phyloP scores from a whole-genome alignment of 805 yeast genomes.

The Tetrapisispora arboricola region DNA sequence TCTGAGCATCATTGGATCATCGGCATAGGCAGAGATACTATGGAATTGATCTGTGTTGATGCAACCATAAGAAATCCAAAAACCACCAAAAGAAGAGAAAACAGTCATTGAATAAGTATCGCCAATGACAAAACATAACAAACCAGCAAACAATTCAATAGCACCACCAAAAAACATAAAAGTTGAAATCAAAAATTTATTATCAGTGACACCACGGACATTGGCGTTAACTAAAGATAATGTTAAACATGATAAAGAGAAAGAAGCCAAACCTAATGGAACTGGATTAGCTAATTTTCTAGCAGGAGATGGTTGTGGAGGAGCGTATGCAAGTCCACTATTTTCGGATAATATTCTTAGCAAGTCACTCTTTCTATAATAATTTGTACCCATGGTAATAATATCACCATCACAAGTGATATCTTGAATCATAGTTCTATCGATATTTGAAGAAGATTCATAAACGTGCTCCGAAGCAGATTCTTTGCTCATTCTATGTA shows the following conservation, averaged over 20 bases:
- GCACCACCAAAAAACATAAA: conserved; percentile 68
- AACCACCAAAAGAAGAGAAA: conserved; percentile 47
- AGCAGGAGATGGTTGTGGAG: conserved; percentile 6
- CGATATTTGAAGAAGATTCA: not conserved
- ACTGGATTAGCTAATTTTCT: conserved; percentile 64
- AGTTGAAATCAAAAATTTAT: conserved; percentile 52
- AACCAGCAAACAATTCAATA: conserved; percentile 61
- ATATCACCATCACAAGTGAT: conserved; percentile 23
- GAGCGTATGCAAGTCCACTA: not conserved
- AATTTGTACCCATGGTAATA: conserved; percentile 32
- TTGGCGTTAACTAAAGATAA: conserved; percentile 52
- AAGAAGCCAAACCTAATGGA: conserved; percentile 63
- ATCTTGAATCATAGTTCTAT: not conserved
- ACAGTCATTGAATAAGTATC: conserved; percentile 65
- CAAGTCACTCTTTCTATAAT: conserved; percentile 44
- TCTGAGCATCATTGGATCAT: conserved; percentile 33
- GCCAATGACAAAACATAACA: conserved; percentile 67
- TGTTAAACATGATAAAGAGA: conserved; percentile 48
- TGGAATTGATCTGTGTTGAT: conserved; percentile 50
- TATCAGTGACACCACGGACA: conserved; percentile 56
- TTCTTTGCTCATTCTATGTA: conserved; percentile 2
- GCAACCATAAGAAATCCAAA: conserved; percentile 70
- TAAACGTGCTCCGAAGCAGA: not conserved
- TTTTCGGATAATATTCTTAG: conserved; percentile 30
- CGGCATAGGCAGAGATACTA: conserved; percentile 39